Conservation (phyloP, 768 basidiomycete species). For the Tulasnella sp. region DNA sequence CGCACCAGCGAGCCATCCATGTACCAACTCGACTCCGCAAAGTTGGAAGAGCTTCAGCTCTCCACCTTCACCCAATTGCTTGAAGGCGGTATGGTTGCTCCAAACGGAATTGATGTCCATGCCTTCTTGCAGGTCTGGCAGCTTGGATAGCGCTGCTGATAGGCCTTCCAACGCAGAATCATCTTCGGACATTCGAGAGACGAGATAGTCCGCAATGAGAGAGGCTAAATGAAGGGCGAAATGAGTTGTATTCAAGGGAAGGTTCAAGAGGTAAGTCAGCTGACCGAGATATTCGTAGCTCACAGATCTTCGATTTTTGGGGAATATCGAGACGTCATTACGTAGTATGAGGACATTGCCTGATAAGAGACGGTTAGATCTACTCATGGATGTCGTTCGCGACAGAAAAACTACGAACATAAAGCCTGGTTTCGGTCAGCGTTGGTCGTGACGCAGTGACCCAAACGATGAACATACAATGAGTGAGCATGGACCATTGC, state of each 20-base stretch:
- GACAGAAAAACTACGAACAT: background rate
- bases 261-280: background rate
- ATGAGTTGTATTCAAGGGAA: background rate
- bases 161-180: conserved; percentile 26
- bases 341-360: conserved; percentile 85
- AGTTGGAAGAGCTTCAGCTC: conserved; percentile 81
- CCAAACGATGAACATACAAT: conserved; percentile 64
- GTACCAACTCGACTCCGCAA: conserved; percentile 68
- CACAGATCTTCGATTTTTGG: conserved; percentile 52
- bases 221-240: conserved; percentile 36
- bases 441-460: conserved; percentile 20
- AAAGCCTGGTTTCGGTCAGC: background rate
- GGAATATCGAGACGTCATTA: conserved; percentile 66
- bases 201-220: conserved; percentile 72
- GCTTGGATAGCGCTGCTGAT: conserved; percentile 59
- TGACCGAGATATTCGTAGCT: conserved; percentile 64
- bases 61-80: conserved; percentile 50
- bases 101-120: conserved; percentile 86
- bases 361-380: conserved; percentile 23
- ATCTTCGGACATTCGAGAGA: conserved; percentile 45
- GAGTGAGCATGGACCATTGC: conserved; percentile 72
- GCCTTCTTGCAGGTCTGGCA: conserved; percentile 74
- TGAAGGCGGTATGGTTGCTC: conserved; percentile 55
- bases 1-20: conserved; percentile 57
- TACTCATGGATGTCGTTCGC: background rate